phyloP scores from a whole-genome alignment of 1,139 yeast species.

The Blastobotrys raffinosifermentans region DNA sequence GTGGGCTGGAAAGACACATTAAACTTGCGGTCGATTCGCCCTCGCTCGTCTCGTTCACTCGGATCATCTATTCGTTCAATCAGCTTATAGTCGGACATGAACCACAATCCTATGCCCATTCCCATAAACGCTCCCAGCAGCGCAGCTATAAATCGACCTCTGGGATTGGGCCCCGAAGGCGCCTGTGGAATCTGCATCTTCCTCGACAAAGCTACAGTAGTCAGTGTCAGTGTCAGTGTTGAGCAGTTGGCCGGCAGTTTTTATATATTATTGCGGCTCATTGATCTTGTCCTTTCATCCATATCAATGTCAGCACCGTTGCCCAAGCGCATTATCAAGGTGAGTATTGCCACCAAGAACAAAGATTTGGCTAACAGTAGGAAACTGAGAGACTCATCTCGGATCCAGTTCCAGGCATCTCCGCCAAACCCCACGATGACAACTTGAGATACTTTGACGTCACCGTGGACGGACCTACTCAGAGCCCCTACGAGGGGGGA shows the following conservation, averaged over 20 bases:
- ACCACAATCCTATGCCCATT: slow-evolving; percentile 24
- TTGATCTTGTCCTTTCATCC: too few species aligned
- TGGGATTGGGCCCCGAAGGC: slow-evolving; percentile 26
- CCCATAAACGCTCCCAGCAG: slow-evolving; percentile 30
- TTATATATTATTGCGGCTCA: neutral
- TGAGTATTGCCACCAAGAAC: slow-evolving; percentile 26
- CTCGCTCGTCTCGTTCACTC: slow-evolving; percentile 22
- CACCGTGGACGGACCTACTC: slow-evolving; percentile 82
- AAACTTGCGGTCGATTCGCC: slow-evolving; percentile 25
- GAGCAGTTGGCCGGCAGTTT: slow-evolving; percentile 1
- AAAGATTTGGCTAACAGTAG: slow-evolving; percentile 25
- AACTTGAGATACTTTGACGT: slow-evolving; percentile 87
- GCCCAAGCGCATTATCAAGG: slow-evolving; percentile 85
- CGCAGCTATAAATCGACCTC: slow-evolving; percentile 33
- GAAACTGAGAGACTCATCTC: slow-evolving; percentile 89
- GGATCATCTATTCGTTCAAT: slow-evolving; percentile 31
- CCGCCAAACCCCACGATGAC: slow-evolving; percentile 89
- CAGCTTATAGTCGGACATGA: slow-evolving; percentile 33
- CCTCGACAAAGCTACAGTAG: too few species aligned
- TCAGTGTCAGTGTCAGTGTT: slow-evolving; percentile 8
- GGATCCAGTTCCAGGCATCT: slow-evolving; percentile 96
- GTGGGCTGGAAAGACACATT: slow-evolving; percentile 33
- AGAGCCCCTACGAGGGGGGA: slow-evolving; percentile 80
- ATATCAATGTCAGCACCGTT: slow-evolving; percentile 19
- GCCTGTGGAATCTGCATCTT: too few species aligned